Base-by-base conservation (phyloP, 768 basidiomycete species). In the Xerocomus spinulosus region DNA sequence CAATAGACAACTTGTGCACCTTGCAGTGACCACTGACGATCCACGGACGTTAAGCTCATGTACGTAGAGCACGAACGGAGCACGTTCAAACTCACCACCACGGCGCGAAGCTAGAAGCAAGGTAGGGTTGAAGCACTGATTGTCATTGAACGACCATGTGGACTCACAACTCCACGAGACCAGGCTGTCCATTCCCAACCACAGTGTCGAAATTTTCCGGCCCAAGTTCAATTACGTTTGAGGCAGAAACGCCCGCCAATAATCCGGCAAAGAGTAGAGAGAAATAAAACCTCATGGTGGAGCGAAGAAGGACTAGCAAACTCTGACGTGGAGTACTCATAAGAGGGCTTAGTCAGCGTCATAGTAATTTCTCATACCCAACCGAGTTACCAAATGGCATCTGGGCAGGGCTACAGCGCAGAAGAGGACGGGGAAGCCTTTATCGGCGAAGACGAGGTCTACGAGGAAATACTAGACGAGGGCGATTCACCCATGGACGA, bases 81-180 rank as follows among this genome's bases (percentile, higher is more conserved):
- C 30, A 4, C 23, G 39, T n/a, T 30, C 59, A 28, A 4, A 68
- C 81, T 52, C 74, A 87, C 86, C 90, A 92, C 90, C 90, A 92
- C 9, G 90, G 85, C 15, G 90, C 90, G 56, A 84, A 92, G 68
- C 89, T 92, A 35, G 10, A 40, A 46, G 28, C 0, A 39, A 25
- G 14, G 48, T 29, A 36, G 29, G 17, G 46, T 53, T 51, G 33
- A 25, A 45, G 17, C 14, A 49, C 18, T 24, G 6, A 23, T 42
- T 35, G 21, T 25, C 17, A 25, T 28, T 13, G 23, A 50, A 32
- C 14, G 39, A 55, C 34, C 33, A 14, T 12, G 18, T 25, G 4
- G 21, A 78, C 92, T 68, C 59, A 93, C 91, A 95, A 94, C 70
- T 94, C 92, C 21, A 95, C 89, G 28, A 93, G 75, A 58, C 84